Evolutionary conservation across 2,329 filamentous ascomycete species (phyloP).

Genomic region (Colletotrichum sp.): DNA sequence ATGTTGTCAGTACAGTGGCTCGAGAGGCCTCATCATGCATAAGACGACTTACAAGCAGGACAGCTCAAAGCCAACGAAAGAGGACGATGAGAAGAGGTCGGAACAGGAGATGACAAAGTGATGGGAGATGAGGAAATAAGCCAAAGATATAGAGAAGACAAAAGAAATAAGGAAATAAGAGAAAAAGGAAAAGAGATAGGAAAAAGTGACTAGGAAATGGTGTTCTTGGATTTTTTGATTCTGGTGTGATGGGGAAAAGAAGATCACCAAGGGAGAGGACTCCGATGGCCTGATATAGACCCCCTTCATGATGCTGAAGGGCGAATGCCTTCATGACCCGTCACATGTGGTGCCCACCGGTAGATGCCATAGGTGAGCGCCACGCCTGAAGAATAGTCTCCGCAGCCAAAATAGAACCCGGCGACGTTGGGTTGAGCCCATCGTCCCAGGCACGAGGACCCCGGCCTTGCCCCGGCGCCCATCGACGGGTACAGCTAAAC

Average conservation of each 20-base stretch:
- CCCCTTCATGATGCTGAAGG: background rate
- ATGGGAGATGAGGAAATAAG: background rate
- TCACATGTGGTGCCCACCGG: background rate
- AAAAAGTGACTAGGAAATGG: background rate
- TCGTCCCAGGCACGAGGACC: background rate
- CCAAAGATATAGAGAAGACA: background rate
- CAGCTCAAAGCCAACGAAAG: background rate
- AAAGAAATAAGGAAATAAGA: background rate
- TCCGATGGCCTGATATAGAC: constrained; percentile 3
- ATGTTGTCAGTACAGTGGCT: background rate
- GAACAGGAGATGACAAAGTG: background rate
- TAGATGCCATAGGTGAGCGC: background rate
- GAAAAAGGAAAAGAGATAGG: background rate
- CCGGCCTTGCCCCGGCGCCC: background rate
- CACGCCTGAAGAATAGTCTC: background rate
- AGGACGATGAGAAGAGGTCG: background rate
- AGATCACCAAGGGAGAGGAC: constrained; percentile 4
- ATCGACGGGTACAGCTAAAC: background rate
- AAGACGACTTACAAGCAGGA: background rate
- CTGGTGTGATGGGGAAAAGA: background rate
- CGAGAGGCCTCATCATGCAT: background rate
- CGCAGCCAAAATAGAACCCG: constrained; percentile 1
- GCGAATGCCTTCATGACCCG: background rate
- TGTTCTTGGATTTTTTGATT: background rate
- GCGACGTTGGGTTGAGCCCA: background rate